A percentile compares a stretch with the other conserved stretches of the same genome.
Conservation (phyloP, 345 rosid species). For the Garcia nutans region DNA sequence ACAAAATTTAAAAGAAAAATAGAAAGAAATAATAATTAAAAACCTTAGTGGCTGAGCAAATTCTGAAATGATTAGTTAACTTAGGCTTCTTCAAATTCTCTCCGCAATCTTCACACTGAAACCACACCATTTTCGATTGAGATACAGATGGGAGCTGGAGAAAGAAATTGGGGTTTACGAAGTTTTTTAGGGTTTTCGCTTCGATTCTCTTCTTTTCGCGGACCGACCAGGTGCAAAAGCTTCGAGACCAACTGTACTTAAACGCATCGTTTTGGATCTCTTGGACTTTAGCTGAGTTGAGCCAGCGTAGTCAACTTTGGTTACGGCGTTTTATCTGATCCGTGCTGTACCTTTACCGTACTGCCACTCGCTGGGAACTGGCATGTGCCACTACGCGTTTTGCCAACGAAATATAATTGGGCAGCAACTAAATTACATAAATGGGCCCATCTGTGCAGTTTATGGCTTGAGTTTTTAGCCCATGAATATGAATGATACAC, state of each 20-base stretch:
- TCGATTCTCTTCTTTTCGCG: neutral
- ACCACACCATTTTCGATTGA: conserved; percentile 76
- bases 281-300: neutral
- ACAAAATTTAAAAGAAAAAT: neutral
- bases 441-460: too few relatives aligned
- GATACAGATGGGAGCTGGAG: neutral
- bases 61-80: conserved; percentile 71
- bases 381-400: too few relatives aligned
- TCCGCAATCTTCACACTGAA: conserved; percentile 97
- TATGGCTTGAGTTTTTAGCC: too few relatives aligned
- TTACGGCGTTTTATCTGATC: neutral
- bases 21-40: neutral
- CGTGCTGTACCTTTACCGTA: neutral
- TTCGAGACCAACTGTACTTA: neutral
- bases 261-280: neutral
- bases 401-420: neutral
- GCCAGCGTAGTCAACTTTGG: neutral
- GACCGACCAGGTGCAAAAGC: neutral
- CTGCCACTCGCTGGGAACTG: too few relatives aligned
- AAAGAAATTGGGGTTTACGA: neutral
- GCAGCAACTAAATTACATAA: neutral
- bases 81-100: conserved; percentile 93
- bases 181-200: neutral
- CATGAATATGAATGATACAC: too few relatives aligned
- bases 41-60: conserved; percentile 80